Conservation (phyloP, 2,329 filamentous ascomycete species). For the Alternaria viburni region DNA sequence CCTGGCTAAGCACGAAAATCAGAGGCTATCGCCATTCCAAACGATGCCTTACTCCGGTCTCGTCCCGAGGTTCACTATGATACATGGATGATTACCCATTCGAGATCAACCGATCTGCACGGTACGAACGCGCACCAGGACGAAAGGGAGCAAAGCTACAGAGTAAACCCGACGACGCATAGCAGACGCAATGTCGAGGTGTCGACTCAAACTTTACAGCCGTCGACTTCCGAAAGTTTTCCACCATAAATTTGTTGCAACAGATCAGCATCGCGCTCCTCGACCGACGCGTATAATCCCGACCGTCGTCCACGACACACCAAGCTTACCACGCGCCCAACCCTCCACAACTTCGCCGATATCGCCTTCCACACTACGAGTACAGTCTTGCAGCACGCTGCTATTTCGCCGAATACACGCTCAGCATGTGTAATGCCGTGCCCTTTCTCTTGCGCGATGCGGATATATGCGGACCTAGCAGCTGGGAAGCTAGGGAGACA, state of each 20-base stretch:
- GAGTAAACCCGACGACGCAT: too few relatives aligned
- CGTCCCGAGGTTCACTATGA: too few relatives aligned
- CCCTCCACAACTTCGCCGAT: background rate
- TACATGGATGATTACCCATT: too few relatives aligned
- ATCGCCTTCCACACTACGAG: background rate
- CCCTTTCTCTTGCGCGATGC: background rate
- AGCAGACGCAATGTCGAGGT: too few relatives aligned
- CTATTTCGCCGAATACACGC: background rate
- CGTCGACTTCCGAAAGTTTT: too few relatives aligned
- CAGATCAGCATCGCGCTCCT: background rate
- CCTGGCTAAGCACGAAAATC: background rate
- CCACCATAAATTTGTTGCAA: background rate
- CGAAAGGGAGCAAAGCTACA: too few relatives aligned
- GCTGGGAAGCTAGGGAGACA: background rate
- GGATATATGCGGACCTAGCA: background rate
- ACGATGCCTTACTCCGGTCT: too few relatives aligned
- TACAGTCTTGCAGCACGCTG: background rate
- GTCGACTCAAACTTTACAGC: background rate
- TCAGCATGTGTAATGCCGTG: background rate
- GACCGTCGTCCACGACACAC: background rate
- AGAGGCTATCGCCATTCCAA: background rate
- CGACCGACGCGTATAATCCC: background rate
- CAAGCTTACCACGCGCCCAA: background rate
- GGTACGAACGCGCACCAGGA: too few relatives aligned
- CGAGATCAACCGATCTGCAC: too few relatives aligned